phyloP scores from a whole-genome alignment of 495 filamentous ascomycete species.

The Penicillium silybi region DNA sequence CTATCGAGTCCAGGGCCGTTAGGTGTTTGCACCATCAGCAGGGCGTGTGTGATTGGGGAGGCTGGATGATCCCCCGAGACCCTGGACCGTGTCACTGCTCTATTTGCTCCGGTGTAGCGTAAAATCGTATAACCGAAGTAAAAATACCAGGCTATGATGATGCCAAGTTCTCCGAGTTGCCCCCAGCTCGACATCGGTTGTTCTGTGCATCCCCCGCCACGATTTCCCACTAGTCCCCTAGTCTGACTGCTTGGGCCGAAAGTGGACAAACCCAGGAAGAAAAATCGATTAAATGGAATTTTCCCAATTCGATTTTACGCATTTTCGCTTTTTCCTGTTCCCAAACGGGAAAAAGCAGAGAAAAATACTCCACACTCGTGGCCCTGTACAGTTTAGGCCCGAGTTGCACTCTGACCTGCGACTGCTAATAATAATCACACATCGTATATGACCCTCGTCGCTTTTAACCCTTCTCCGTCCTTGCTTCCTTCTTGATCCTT shows the following conservation, averaged over 20 bases:
- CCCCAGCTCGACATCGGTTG: conserved; percentile 15
- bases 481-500: conserved; percentile 17
- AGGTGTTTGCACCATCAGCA: neutral
- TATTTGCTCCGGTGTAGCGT: neutral
- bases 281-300: conserved; percentile 3
- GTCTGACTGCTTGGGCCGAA: conserved; percentile 2
- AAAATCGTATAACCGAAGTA: neutral
- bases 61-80: neutral
- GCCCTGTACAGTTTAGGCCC: conserved; percentile 23
- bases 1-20: neutral
- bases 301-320: conserved; percentile 1
- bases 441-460: conserved; percentile 19
- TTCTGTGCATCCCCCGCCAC: conserved; percentile 30
- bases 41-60: neutral
- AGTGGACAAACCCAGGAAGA: conserved; percentile 2
- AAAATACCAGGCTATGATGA: neutral
- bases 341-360: conserved; percentile 4
- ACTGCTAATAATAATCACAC: conserved; percentile 28
- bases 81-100: conserved; percentile 10
- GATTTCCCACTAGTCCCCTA: conserved; percentile 27
- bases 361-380: conserved; percentile 22
- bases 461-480: conserved; percentile 30
- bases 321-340: neutral
- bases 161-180: conserved; percentile 9
- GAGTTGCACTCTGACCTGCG: conserved; percentile 25